Evolutionary conservation across 2,329 filamentous ascomycete species (phyloP).

Genomic region (Talaromyces rugulosus): DNA sequence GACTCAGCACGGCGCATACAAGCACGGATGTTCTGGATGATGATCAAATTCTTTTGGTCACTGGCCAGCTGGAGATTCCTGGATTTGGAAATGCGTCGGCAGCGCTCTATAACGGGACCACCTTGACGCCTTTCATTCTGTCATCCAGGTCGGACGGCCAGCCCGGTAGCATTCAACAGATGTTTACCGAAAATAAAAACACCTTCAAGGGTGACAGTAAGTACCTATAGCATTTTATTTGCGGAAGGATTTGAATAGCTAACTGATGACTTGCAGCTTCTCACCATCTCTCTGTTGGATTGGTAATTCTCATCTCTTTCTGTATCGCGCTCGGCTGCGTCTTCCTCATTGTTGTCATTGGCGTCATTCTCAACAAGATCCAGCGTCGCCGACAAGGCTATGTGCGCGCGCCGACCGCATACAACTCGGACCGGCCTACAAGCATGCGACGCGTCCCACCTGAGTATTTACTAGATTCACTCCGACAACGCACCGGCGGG

Average conservation of each 20-base stretch:
- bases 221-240: conserved; percentile 26
- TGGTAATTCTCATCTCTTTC: conserved; percentile 44
- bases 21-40: conserved; percentile 60
- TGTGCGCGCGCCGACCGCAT: conserved; percentile 40
- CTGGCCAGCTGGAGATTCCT: conserved; percentile 74
- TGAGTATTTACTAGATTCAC: conserved; percentile 42
- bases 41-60: conserved; percentile 72
- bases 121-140: conserved; percentile 73
- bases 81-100: conserved; percentile 78
- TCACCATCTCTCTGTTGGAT: conserved; percentile 38
- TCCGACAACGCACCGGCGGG: conserved; percentile 31
- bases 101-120: conserved; percentile 79
- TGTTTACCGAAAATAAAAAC: conserved; percentile 78
- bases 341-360: conserved; percentile 45
- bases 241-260: conserved; percentile 7
- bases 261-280: conserved; percentile 22
- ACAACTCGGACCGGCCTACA: conserved; percentile 42
- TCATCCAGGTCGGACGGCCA: conserved; percentile 63
- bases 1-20: conserved; percentile 64
- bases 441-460: conserved; percentile 44
- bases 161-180: conserved; percentile 69
- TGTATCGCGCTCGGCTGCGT: conserved; percentile 45
- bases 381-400: conserved; percentile 46
- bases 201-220: conserved; percentile 65
- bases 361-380: conserved; percentile 45